phyloP scores from a whole-genome alignment of 192 early-diverging fungal species.

The Podila epicladia region DNA sequence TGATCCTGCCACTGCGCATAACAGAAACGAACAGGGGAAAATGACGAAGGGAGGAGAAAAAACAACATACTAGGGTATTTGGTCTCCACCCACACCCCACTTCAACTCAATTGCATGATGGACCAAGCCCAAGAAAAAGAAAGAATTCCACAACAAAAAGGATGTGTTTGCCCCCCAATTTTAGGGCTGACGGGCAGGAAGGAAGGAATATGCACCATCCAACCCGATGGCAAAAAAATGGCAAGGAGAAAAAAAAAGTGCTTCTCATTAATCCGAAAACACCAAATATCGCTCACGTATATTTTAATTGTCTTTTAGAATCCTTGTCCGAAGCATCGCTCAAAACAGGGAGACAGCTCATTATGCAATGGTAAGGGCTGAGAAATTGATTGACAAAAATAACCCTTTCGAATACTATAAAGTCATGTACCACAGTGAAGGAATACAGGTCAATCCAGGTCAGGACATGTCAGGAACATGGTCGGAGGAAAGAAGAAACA shows the following conservation, averaged over 20 bases:
- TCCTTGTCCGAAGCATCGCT: slow-evolving; percentile 38
- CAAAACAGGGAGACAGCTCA: slow-evolving; percentile 42
- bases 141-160: too few species aligned
- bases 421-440: too few species aligned
- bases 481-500: neutral
- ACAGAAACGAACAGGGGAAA: neutral
- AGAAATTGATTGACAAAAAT: neutral
- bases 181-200: neutral
- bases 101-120: neutral
- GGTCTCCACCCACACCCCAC: neutral
- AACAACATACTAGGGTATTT: neutral
- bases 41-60: slow-evolving; percentile 1
- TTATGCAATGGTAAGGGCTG: slow-evolving; percentile 47
- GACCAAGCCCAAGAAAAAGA: neutral
- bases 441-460: too few species aligned
- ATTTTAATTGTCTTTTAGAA: slow-evolving; percentile 18
- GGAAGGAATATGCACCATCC: neutral
- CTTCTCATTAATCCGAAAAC: neutral
- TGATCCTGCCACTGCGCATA: neutral
- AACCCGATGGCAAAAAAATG: neutral
- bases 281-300: neutral
- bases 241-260: neutral
- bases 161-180: too few species aligned
- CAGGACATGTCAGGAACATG: neutral
- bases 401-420: too few species aligned